Conservation (phyloP, 1,139 yeast species). For the Suhomyces taliae region DNA sequence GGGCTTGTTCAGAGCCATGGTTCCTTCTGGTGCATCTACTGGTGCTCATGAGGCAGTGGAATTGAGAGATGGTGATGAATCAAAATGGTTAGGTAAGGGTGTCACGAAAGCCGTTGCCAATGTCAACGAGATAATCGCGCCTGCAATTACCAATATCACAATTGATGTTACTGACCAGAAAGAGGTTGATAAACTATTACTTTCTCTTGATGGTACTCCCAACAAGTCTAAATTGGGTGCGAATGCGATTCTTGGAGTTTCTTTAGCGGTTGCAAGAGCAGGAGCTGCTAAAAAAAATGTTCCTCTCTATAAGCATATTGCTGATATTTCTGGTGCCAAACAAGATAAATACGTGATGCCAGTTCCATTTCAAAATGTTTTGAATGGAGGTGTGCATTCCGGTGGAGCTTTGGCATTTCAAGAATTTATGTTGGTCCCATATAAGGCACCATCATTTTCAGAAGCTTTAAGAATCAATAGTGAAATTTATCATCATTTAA, state of each 20-base stretch:
- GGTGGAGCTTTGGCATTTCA: constrained; percentile 98
- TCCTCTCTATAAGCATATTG: constrained; percentile 84
- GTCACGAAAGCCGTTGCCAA: constrained; percentile 88
- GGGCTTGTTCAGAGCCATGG: constrained; percentile 89
- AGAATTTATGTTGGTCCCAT: constrained; percentile 98
- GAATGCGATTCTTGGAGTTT: constrained; percentile 93
- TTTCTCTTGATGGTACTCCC: constrained; percentile 83
- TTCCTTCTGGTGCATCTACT: constrained; percentile 96
- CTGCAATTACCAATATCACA: constrained; percentile 75
- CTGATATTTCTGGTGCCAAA: constrained; percentile 60
- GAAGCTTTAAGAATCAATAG: constrained; percentile 95
- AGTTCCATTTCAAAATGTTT: constrained; percentile 96
- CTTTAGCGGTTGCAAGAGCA: constrained; percentile 89
- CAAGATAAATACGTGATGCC: constrained; percentile 75
- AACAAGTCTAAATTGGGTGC: constrained; percentile 96
- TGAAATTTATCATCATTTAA: constrained; percentile 94
- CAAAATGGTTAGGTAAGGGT: constrained; percentile 96
- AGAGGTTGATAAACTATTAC: constrained; percentile 76
- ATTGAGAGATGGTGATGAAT: constrained; percentile 91
- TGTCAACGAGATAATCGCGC: constrained; percentile 86
- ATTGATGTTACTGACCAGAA: constrained; percentile 77
- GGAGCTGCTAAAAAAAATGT: constrained; percentile 89
- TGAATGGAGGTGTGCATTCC: constrained; percentile 99
- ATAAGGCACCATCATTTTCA: constrained; percentile 79
- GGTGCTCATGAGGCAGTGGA: constrained; percentile 95